Evolutionary conservation across 495 filamentous ascomycete species (phyloP).

Genomic region (Podospora tetraspora): DNA sequence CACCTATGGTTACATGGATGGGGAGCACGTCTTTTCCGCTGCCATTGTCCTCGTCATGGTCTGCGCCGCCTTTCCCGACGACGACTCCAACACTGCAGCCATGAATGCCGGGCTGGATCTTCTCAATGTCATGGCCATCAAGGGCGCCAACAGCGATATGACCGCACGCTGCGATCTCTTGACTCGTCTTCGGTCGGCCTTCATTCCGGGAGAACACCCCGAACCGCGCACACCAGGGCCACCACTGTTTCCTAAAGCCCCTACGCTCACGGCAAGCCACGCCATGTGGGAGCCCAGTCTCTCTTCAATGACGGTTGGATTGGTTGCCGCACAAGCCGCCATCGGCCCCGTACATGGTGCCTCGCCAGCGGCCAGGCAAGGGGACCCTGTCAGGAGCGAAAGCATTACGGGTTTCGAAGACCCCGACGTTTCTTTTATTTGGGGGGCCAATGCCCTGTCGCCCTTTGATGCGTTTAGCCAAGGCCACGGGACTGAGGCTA

Average conservation of each 20-base stretch:
- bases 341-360: neutral
- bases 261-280: neutral
- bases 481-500: neutral
- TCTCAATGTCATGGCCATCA: constrained; percentile 43
- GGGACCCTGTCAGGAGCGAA: neutral
- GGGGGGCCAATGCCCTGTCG: neutral
- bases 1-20: constrained; percentile 49
- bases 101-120: constrained; percentile 43
- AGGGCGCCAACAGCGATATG: constrained; percentile 42
- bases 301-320: neutral
- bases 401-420: neutral
- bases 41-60: constrained; percentile 48
- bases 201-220: constrained; percentile 12
- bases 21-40: constrained; percentile 46
- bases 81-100: constrained; percentile 32
- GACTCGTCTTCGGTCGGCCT: constrained; percentile 14
- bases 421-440: neutral
- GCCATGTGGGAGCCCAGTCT: neutral
- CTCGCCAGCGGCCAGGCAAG: neutral
- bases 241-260: neutral
- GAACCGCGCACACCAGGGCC: neutral
- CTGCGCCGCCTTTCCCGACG: constrained; percentile 43
- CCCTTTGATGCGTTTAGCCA: neutral
- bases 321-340: neutral
- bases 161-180: constrained; percentile 39